Evolutionary conservation across 2,329 filamentous ascomycete species (phyloP).

Genomic region (Thelonectria rubi): DNA sequence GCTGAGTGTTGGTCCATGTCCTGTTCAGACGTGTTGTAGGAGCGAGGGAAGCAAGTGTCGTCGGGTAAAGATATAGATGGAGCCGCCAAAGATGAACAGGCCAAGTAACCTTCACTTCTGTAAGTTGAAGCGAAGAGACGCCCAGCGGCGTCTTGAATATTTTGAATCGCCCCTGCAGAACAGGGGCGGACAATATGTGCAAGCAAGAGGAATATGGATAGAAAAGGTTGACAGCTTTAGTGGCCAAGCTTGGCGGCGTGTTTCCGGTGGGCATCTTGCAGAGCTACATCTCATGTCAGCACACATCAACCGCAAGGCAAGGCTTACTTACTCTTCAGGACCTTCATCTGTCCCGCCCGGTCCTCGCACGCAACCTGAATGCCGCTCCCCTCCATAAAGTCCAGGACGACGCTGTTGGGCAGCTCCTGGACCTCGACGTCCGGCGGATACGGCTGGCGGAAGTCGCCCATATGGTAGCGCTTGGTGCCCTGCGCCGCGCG

Average conservation of each 20-base stretch:
- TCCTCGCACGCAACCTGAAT: conserved; percentile 73
- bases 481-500: conserved; percentile 63
- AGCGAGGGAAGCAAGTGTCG: conserved; percentile 19
- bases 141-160: conserved; percentile 3
- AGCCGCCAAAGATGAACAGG: conserved; percentile 4
- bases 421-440: conserved; percentile 94
- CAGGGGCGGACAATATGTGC: conserved; percentile 5
- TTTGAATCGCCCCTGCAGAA: conserved; percentile 6
- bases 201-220: conserved; percentile 8
- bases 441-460: conserved; percentile 80
- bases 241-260: conserved; percentile 46
- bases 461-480: conserved; percentile 86
- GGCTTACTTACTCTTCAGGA: conserved; percentile 61
- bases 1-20: too few relatives aligned
- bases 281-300: conserved; percentile 35
- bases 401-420: conserved; percentile 79
- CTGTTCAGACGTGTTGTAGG: neutral
- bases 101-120: conserved; percentile 5
- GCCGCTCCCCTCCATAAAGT: conserved; percentile 68
- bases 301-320: neutral
- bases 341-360: conserved; percentile 63
- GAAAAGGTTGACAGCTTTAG: conserved; percentile 27
- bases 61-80: conserved; percentile 11
- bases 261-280: conserved; percentile 50
- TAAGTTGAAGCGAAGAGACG: conserved; percentile 1